Evolutionary conservation across 2,329 filamentous ascomycete species (phyloP).

Genomic region (Ceratocystis destructans): DNA sequence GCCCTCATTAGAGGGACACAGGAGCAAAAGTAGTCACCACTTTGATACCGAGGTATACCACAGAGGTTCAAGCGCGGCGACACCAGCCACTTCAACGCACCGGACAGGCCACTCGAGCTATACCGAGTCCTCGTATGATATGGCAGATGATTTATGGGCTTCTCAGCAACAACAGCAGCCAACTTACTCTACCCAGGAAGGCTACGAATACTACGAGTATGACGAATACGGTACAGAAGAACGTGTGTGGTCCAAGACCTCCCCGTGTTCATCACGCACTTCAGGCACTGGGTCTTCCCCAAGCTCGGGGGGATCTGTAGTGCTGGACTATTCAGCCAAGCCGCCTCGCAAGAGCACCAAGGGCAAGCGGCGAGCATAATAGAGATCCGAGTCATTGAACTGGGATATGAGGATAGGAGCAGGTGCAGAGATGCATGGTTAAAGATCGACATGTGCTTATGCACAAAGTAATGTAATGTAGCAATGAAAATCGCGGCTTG

Average conservation of each 20-base stretch:
- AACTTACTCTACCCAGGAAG: neutral
- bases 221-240: neutral
- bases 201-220: neutral
- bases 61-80: neutral
- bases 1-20: neutral
- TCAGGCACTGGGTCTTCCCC: neutral
- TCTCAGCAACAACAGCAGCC: constrained; percentile 1
- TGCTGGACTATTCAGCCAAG: constrained; percentile 6
- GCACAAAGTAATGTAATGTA: neutral
- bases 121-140: neutral
- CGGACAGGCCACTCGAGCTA: neutral
- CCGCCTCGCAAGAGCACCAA: neutral
- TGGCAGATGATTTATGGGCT: neutral
- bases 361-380: neutral
- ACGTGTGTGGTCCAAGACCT: neutral
- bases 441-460: neutral
- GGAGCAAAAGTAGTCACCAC: neutral
- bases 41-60: neutral
- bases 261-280: constrained; percentile 1
- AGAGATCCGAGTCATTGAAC: no score
- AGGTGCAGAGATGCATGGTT: neutral
- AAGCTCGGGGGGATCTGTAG: neutral
- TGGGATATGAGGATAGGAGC: no score
- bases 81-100: neutral
- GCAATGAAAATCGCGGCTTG: neutral